Evolutionary conservation across 73 alveolate genomes (phyloP).

Genomic region (Tetrahymena thermophila): DNA sequence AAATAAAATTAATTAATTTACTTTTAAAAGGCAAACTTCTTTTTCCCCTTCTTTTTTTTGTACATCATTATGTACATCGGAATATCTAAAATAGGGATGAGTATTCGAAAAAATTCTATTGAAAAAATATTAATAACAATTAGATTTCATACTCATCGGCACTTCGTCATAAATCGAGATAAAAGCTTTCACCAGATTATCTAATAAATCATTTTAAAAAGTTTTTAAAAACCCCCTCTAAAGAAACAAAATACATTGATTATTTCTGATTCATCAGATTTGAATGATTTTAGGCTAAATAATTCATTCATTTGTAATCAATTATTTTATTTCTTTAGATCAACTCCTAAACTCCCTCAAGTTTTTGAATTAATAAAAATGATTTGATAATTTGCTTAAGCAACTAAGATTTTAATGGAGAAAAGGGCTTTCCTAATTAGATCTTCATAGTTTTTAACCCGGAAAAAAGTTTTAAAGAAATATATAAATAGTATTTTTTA

Average conservation of each 20-base stretch:
- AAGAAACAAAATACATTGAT: not conserved
- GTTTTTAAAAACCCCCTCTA: not conserved
- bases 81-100: not conserved
- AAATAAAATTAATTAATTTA: not conserved
- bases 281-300: not conserved
- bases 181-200: not conserved
- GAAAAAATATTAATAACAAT: not conserved
- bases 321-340: not conserved
- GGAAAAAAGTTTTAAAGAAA: not conserved
- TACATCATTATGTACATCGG: not conserved
- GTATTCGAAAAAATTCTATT: not conserved
- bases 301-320: not conserved
- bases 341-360: not conserved
- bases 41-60: not conserved
- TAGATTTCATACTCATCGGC: not conserved
- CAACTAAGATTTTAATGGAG: not conserved
- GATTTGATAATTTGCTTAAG: not conserved
- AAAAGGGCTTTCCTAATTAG: not conserved
- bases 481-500: not conserved
- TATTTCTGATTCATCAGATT: not conserved
- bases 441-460: not conserved
- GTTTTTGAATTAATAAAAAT: not conserved
- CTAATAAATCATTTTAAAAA: not conserved
- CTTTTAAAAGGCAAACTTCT: not conserved
- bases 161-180: not conserved